phyloP scores from a whole-genome alignment of 2,329 filamentous ascomycete genomes.

The Exophiala xenobiotica region DNA sequence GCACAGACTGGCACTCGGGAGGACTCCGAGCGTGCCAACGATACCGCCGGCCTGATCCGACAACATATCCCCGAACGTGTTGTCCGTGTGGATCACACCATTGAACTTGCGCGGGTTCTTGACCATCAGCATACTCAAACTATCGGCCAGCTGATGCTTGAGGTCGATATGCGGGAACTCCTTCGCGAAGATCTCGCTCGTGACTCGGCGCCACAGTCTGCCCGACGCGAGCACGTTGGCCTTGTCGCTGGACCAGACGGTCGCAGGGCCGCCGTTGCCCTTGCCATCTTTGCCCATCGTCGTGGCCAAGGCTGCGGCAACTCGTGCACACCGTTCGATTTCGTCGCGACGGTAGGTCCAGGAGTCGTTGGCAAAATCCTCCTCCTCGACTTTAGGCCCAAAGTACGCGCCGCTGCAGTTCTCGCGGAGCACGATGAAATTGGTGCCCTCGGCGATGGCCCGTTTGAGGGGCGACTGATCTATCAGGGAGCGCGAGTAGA shows the following conservation, averaged over 20 bases:
- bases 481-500: slow-evolving; percentile 42
- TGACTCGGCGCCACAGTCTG: slow-evolving; percentile 50
- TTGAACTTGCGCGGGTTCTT: slow-evolving; percentile 95
- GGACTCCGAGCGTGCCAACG: slow-evolving; percentile 95
- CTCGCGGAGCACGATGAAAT: slow-evolving; percentile 64
- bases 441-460: slow-evolving; percentile 60
- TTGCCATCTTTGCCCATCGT: slow-evolving; percentile 28
- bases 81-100: slow-evolving; percentile 86
- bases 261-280: slow-evolving; percentile 29
- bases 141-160: slow-evolving; percentile 96
- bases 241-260: slow-evolving; percentile 53
- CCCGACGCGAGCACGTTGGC: slow-evolving; percentile 55
- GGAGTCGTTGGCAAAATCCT: slow-evolving; percentile 48
- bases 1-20: slow-evolving; percentile 95
- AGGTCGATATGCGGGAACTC: slow-evolving; percentile 95
- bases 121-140: slow-evolving; percentile 98
- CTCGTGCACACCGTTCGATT: slow-evolving; percentile 49
- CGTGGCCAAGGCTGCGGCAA: slow-evolving; percentile 49
- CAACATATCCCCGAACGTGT: slow-evolving; percentile 98
- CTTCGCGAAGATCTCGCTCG: slow-evolving; percentile 51
- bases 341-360: slow-evolving; percentile 49
- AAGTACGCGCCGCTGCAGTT: slow-evolving; percentile 46
- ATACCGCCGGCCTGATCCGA: slow-evolving; percentile 99
- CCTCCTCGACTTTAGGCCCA: slow-evolving; percentile 48
- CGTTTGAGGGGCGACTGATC: slow-evolving; percentile 46